Evolutionary conservation across 2,329 filamentous ascomycete species (phyloP), one percentile per base, ranked within the genome.

Genomic region (Calycina marina): DNA sequence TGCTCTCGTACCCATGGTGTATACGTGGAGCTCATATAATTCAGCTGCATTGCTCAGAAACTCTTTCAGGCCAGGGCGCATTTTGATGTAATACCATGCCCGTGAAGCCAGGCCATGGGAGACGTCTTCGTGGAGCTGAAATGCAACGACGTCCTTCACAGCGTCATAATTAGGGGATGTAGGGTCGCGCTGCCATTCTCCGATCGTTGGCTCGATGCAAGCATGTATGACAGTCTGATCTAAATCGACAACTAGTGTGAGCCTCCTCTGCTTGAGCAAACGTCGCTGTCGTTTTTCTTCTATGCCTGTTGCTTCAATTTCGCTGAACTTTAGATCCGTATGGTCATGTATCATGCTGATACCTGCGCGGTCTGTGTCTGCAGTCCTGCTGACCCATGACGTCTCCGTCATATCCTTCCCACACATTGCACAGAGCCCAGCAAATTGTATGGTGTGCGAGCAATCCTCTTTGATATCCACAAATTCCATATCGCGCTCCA

Each of bases 211-310:
- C 46, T 98, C 90, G 49, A 96, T 92, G 40, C 85, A 93, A 15
- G 90, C 90, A 56, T 98, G 90, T 44, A 98, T 98, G 49, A 98
- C 90, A 36, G 90, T 98, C 61, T 96, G 88, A 54, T 98, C 90
- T 34, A 98, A 65, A 64, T 98, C 90, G 46, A 98, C 90, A 15
- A 98, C 90, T 27, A 98, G 67, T 28, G 82, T 93, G 27, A 98
- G 68, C 59, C 93, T 93, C 45, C 79, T 73, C 40, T 79, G 72
- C 37, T 75, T 67, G 26, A 98, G 63, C 25, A 98, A 64, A 13
- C 88, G 76, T 39, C 75, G 71, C 60, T 94, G 93, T 10, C 84
- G 70, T 46, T 93, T 80, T 51, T 86, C 76, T 56, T 96, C 88
- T 36, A 82, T 77, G 43, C 73, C 75, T 30, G 72, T 72, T 10